Conservation (phyloP, 75 land plant genomes). For the Adiantum capillusveneris region DNA sequence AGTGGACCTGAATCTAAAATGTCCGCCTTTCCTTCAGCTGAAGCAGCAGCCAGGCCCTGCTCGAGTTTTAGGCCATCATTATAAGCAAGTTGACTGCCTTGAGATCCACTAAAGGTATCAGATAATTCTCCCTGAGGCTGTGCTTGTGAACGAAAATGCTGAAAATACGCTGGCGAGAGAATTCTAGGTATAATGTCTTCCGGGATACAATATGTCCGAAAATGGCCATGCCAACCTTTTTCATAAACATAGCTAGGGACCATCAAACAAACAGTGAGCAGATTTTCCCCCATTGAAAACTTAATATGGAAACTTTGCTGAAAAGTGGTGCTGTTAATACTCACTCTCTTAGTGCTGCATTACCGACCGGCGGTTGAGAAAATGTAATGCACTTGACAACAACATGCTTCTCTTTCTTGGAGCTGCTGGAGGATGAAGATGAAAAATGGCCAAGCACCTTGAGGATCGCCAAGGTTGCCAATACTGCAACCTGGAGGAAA, state of each 20-base stretch:
- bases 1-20: conserved; percentile 65
- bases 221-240: conserved; percentile 85
- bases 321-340: no score
- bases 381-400: conserved; percentile 88
- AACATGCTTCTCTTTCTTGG: conserved; percentile 48
- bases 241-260: conserved; percentile 68
- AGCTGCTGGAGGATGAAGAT: conserved; percentile 5
- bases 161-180: conserved; percentile 94
- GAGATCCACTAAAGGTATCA: not conserved
- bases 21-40: conserved; percentile 39
- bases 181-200: conserved; percentile 95
- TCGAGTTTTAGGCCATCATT: no score
- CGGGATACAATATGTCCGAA: conserved; percentile 92
- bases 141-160: conserved; percentile 66
- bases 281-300: no score
- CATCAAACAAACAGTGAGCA: conserved; percentile 3
- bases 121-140: not conserved
- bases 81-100: no score
- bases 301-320: no score
- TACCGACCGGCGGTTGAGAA: conserved; percentile 98
- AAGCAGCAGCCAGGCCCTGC: conserved; percentile 7
- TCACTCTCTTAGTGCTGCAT: conserved; percentile 90
- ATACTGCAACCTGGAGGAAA: conserved; percentile 67
- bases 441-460: conserved; percentile 53
- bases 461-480: conserved; percentile 85